Percentiles rank a stretch among this genome's conserved stretches.
Conservation (phyloP, 2,329 filamentous ascomycete species). For the Clonostachys rosea region DNA sequence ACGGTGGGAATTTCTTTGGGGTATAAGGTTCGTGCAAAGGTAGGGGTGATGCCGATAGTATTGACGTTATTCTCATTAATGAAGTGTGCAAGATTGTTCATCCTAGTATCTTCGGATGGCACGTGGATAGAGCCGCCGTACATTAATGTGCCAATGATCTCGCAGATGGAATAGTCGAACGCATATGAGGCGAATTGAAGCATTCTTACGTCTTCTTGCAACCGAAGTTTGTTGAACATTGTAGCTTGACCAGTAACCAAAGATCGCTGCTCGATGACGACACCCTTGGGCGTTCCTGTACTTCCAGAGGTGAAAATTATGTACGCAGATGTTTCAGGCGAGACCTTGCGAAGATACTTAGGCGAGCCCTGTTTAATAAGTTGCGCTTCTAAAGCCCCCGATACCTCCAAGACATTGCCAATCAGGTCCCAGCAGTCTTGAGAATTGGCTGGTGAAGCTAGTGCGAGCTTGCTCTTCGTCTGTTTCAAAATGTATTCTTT, state of each 20-base stretch:
- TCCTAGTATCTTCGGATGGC: constrained; percentile 1
- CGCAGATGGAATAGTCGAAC: constrained; percentile 2
- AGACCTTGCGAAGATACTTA: neutral
- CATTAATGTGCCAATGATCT: constrained; percentile 1
- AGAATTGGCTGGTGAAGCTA: neutral
- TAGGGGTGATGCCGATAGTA: constrained; percentile 5
- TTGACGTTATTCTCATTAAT: constrained; percentile 3
- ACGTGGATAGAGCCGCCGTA: constrained; percentile 3
- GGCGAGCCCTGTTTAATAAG: neutral
- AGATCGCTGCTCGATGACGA: neutral
- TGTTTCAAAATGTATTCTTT: constrained; percentile 1
- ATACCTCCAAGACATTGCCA: too few species aligned
- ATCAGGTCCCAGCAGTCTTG: neutral
- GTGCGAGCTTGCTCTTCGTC: neutral
- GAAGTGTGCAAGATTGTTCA: constrained; percentile 1
- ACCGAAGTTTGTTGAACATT: neutral
- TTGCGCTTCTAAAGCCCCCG: neutral
- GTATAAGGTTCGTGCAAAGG: constrained; percentile 2
- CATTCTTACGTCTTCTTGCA: neutral
- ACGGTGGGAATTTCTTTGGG: constrained; percentile 4
- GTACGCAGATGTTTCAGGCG: constrained; percentile 3
- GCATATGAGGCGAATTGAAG: constrained; percentile 4
- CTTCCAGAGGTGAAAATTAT: constrained; percentile 1
- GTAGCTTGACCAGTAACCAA: constrained; percentile 2
- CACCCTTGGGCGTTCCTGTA: constrained; percentile 1